Evolutionary conservation across 129 eudicot species (phyloP).

Genomic region (Saussurea involucrata): DNA sequence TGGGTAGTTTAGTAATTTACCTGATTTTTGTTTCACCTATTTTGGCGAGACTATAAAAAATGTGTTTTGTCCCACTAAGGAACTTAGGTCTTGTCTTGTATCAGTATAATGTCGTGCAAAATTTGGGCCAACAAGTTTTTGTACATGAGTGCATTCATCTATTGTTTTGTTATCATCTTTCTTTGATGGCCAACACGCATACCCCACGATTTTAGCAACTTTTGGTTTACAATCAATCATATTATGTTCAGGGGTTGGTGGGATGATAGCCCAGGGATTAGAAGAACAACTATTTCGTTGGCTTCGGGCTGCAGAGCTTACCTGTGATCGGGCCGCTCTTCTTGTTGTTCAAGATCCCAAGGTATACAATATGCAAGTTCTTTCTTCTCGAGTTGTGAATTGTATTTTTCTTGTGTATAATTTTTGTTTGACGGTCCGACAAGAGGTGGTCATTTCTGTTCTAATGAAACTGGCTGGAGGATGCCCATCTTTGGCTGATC

Average conservation of each 20-base stretch:
- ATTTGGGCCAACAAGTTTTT: no score
- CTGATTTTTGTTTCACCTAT: background rate
- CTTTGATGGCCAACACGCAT: background rate
- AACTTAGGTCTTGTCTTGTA: background rate
- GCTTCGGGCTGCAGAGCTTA: constrained; percentile 96
- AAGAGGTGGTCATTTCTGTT: constrained; percentile 98
- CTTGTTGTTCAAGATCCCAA: constrained; percentile 98
- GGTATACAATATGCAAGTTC: constrained; percentile 39
- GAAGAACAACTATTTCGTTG: constrained; percentile 94
- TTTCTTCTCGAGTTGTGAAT: background rate
- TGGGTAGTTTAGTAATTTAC: background rate
- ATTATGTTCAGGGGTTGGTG: constrained; percentile 69
- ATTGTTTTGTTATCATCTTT: background rate
- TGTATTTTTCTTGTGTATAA: background rate
- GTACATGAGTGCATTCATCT: background rate
- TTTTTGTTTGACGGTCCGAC: constrained; percentile 41
- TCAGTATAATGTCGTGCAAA: background rate
- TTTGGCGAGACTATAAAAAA: background rate
- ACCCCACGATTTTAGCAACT: background rate
- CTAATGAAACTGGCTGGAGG: constrained; percentile 99
- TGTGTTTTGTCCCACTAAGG: background rate
- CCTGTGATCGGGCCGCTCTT: constrained; percentile 99
- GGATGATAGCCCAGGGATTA: constrained; percentile 76
- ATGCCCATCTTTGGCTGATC: constrained; percentile 95
- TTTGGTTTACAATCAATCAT: background rate